Base-by-base conservation (phyloP, 2,329 filamentous ascomycete species). In the Phyllosticta paracitricarpa region DNA sequence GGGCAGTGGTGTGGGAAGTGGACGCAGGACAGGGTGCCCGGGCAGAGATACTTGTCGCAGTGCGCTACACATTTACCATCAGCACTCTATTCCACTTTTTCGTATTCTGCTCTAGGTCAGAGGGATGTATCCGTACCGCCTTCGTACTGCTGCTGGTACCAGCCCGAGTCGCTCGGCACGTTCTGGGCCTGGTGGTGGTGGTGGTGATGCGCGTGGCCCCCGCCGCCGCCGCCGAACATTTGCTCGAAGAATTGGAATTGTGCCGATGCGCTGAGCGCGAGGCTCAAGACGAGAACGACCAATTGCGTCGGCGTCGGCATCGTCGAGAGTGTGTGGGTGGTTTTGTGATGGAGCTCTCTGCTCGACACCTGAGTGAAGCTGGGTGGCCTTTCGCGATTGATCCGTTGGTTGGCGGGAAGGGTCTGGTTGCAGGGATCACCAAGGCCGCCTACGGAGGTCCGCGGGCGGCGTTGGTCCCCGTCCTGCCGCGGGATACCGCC, bases 241-340 rank as follows among this genome's bases (percentile, higher is more conserved):
- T 97, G 91, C 73, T 97, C 92, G 77, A 97, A 99, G 83, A 99
- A 96, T 72, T 90, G 88, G 75, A 97, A 97, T 76, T 97, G 93
- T 10, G 90, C 90, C 62, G 82, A 78, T 3, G 81, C 85, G 63
- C 89, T 71, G 28, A 91, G 73, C 57, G 89, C 77, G 17, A 91
- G 72, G 51, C 68, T 62, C 2, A 75, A 54, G 28, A 73, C 54
- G 35, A 77, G 59, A 33, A 74, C 53, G 25, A 66, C 65, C 33
- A 68, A 62, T 65, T 48, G 56, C 35, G 52, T 54, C 1, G 48
- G 54, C 19, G 59, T 56, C 10, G 19, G 63, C 75, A 77, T 72
- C 19, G 5, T 63, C 58, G 8, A 6, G 33, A 22, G 22, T 7
- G 25, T 6, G 52, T 56, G 30, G 24, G 12, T 26, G n/a, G 48